These are phyloP conservation scores for Agaricus sinodeliciosus DNA, from an alignment of 768 basidiomycete species.

Conservation along the genomic window DNA sequence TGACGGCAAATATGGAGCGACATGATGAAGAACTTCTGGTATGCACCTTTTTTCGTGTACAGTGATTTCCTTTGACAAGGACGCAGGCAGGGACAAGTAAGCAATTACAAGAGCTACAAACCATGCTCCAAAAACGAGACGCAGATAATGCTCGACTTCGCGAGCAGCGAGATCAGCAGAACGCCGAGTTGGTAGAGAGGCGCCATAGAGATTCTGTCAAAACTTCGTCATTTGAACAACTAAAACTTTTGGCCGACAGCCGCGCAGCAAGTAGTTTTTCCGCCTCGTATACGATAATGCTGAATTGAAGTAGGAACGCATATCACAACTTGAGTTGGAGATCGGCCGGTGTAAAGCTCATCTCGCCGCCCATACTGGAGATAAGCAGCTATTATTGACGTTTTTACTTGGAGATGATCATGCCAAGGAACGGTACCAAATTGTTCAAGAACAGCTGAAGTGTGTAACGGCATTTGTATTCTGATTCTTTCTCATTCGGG, in stretches of 20 bases:
- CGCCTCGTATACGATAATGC: background rate
- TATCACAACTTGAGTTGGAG: slow-evolving; percentile 66
- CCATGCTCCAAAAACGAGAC: slow-evolving; percentile 56
- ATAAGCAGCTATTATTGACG: slow-evolving; percentile 68
- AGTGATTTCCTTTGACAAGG: background rate
- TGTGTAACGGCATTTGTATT: slow-evolving; percentile 25
- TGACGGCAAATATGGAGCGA: slow-evolving; percentile 3
- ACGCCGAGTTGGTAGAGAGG: slow-evolving; percentile 61
- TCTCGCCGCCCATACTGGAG: slow-evolving; percentile 67
- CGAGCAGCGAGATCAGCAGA: slow-evolving; percentile 62
- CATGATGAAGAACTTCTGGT: slow-evolving; percentile 21
- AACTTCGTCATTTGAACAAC: slow-evolving; percentile 53
- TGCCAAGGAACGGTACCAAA: slow-evolving; percentile 42
- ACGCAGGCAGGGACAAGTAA: background rate
- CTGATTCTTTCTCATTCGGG: slow-evolving; percentile 12
- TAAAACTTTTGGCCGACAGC: slow-evolving; percentile 57
- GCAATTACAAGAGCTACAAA: slow-evolving; percentile 52
- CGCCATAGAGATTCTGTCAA: slow-evolving; percentile 58
- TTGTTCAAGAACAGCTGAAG: slow-evolving; percentile 49
- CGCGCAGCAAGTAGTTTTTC: slow-evolving; percentile 36
- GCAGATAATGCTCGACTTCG: slow-evolving; percentile 62
- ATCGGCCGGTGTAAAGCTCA: slow-evolving; percentile 63
- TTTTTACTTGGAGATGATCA: slow-evolving; percentile 49
- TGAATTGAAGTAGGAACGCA: slow-evolving; percentile 51
- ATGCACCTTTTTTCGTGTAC: slow-evolving; percentile 15